Conservation (phyloP, 2,329 filamentous ascomycete genomes). For the Hortaea sp. region DNA sequence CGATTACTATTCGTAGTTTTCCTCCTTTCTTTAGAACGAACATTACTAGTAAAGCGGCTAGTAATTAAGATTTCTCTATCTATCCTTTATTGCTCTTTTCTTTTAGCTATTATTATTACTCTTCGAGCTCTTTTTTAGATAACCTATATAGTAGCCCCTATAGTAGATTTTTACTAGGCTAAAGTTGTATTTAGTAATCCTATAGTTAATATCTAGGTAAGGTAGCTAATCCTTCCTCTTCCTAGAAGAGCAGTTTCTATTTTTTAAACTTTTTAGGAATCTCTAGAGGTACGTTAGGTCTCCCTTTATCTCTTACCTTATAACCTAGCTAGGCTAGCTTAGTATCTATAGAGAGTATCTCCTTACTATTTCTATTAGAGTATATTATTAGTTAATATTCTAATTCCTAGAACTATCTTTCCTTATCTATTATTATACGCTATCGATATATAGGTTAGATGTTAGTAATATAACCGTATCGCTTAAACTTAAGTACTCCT, state of each 20-base stretch:
- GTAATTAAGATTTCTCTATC: constrained; percentile 5
- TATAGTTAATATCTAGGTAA: constrained; percentile 9
- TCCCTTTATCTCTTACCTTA: neutral
- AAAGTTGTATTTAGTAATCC: constrained; percentile 8
- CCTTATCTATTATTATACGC: constrained; percentile 7
- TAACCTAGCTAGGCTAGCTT: neutral
- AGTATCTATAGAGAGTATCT: neutral
- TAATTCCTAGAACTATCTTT: constrained; percentile 4
- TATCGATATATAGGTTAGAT: constrained; percentile 2
- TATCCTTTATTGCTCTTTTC: constrained; percentile 4
- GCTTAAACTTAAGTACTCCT: constrained; percentile 9
- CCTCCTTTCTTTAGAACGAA: constrained; percentile 17
- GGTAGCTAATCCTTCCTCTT: constrained; percentile 6
- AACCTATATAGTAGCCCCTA: constrained; percentile 7
- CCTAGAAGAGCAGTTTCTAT: constrained; percentile 9
- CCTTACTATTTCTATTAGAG: neutral
- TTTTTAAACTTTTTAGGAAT: constrained; percentile 7
- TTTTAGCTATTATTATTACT: constrained; percentile 2
- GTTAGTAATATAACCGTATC: constrained; percentile 4
- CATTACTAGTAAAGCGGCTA: constrained; percentile 7
- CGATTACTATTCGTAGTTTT: constrained; percentile 11
- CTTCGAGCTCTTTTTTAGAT: constrained; percentile 6
- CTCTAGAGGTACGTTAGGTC: neutral
- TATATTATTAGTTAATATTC: neutral
- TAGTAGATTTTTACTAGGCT: constrained; percentile 6